phyloP scores from a whole-genome alignment of 768 basidiomycete genomes.

The Lentinula sp. region DNA sequence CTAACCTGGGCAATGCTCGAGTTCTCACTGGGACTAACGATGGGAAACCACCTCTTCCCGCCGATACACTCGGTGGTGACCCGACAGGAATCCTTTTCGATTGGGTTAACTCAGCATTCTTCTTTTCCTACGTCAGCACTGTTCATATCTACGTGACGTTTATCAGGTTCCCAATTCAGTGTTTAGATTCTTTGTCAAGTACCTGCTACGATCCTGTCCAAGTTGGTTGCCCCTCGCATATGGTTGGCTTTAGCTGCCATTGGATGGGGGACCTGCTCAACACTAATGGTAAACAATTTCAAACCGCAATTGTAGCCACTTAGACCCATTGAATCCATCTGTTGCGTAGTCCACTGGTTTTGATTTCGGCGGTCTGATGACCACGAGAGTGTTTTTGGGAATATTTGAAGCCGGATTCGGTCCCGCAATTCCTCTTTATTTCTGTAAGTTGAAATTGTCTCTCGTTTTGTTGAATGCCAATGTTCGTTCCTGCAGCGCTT shows the following conservation, averaged over 20 bases:
- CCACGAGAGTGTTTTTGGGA: constrained; percentile 58
- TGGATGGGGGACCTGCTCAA: constrained; percentile 75
- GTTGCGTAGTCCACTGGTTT: constrained; percentile 52
- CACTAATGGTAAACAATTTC: constrained; percentile 48
- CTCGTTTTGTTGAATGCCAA: not conserved
- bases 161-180: not conserved
- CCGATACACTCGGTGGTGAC: constrained; percentile 63
- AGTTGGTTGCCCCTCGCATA: constrained; percentile 59
- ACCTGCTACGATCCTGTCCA: constrained; percentile 60
- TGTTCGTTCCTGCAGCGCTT: constrained; percentile 40
- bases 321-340: not conserved
- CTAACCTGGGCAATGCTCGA: constrained; percentile 76
- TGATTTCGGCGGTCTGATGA: constrained; percentile 53
- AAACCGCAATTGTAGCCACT: not conserved
- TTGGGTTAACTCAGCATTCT: constrained; percentile 75
- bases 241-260: constrained; percentile 64
- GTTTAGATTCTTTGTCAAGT: constrained; percentile 62
- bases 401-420: constrained; percentile 77
- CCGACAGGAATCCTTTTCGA: constrained; percentile 65
- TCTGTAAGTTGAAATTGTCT: constrained; percentile 41
- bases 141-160: not conserved
- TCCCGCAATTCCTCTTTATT: constrained; percentile 72
- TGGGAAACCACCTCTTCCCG: constrained; percentile 48
- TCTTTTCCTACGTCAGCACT: constrained; percentile 64
- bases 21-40: constrained; percentile 19